A percentile compares a stretch with the other conserved stretches of the same genome.
Conservation (phyloP, 441 rosid genomes). For the Syzygium syzygioides region DNA sequence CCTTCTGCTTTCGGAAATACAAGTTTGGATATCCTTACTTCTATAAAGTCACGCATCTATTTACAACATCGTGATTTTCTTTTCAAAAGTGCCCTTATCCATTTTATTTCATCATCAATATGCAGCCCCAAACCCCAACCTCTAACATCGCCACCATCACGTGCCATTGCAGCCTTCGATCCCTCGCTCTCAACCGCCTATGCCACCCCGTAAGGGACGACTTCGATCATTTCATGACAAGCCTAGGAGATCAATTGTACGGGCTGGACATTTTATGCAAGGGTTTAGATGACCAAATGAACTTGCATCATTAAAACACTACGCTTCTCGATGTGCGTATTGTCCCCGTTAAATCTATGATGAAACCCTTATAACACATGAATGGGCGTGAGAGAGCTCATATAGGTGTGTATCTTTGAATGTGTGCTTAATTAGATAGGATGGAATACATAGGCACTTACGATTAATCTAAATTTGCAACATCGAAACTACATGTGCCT, state of each 20-base stretch:
- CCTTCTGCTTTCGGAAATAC: background rate
- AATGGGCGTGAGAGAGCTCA: background rate
- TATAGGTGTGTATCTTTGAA: background rate
- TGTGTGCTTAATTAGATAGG: background rate
- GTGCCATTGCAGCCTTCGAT: background rate
- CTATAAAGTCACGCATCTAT: background rate
- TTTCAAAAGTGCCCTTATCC: background rate
- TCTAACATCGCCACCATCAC: background rate
- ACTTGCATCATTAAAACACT: background rate
- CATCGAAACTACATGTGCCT: background rate
- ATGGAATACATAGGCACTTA: background rate
- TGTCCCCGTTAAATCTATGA: background rate
- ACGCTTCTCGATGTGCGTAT: background rate
- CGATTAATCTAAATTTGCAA: background rate
- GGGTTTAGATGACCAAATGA: background rate
- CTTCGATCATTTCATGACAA: background rate
- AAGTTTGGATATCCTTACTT: background rate
- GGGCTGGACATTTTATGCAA: background rate
- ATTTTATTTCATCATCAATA: background rate
- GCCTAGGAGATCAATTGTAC: background rate
- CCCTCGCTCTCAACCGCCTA: background rate
- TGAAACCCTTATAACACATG: background rate
- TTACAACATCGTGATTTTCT: background rate
- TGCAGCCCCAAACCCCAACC: background rate
- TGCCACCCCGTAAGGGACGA: background rate